Evolutionary conservation across 148 eudicot species (phyloP), one percentile per base, ranked within the genome.

Genomic region (Simmondsia chinensis): DNA sequence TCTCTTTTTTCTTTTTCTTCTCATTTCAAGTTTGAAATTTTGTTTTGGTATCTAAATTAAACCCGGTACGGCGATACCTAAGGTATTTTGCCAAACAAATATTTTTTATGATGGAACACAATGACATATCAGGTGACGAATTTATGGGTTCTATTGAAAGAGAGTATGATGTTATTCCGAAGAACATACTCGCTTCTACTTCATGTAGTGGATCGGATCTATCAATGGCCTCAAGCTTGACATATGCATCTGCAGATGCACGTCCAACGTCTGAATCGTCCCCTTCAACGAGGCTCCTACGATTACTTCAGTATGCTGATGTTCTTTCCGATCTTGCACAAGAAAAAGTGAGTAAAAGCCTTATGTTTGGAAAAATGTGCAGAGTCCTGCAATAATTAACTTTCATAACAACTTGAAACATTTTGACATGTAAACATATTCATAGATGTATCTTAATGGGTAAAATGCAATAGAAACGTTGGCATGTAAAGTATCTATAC

Each of bases 121-220:
- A n/a, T n/a, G n/a, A n/a, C n/a, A n/a, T n/a, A n/a, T n/a, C 63
- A 72, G 77, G 58, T 54, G 66, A 52, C 29, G 72, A 59, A 53
- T 67, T 70, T 7, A 28, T 67, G 61, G 77, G 67, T 63, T 41
- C 58, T 33, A 54, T 67, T 9, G 73, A 67, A 55, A 52, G 59
- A 51, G 73, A 46, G 20, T 72, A 72, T 63, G 73, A 67, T 49
- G 48, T 72, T 39, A 70, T 72, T 39, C 69, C 79, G 4, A 60
- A 41, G 74, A 74, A 69, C 59, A 52, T 65, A 31, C 63, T 68
- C 48, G 55, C 71, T 20, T 68, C 63, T 51, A n/a, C n/a, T n/a
- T n/a, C n/a, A n/a, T n/a, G n/a, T n/a, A 10, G 44, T 11, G 54
- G 17, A 33, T 32, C 17, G 24, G 57, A 51, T 24, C 15, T 18